These are phyloP conservation scores for Rhizophora apiculata DNA, from an alignment of 345 rosid species.

Conservation along the genomic window DNA sequence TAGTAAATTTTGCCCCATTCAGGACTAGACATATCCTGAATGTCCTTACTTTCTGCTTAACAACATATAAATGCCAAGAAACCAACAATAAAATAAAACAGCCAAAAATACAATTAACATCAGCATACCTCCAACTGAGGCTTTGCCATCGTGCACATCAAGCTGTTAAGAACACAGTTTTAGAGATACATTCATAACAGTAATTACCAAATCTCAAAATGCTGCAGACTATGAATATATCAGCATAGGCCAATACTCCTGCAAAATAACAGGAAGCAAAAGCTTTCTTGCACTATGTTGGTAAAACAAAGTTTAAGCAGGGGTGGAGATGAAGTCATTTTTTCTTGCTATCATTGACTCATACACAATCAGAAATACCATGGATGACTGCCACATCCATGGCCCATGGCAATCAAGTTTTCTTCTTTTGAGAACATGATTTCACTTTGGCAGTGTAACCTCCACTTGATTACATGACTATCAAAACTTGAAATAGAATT, in stretches of 20 bases:
- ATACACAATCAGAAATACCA: background rate
- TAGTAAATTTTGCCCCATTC: too few species aligned
- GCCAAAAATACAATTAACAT: background rate
- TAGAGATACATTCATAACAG: background rate
- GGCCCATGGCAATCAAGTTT: background rate
- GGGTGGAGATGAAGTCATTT: background rate
- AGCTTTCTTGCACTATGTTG: background rate
- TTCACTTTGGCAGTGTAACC: too few species aligned
- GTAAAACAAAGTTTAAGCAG: background rate
- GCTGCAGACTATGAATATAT: background rate
- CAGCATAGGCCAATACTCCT: too few species aligned
- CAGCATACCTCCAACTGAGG: slow-evolving; percentile 60
- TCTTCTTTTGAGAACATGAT: background rate
- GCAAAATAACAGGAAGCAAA: too few species aligned
- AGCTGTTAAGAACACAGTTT: slow-evolving; percentile 49
- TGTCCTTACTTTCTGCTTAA: too few species aligned
- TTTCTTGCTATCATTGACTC: background rate
- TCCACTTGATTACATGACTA: too few species aligned
- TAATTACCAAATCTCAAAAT: background rate
- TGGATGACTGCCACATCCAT: background rate
- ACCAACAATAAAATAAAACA: background rate
- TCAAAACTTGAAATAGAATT: too few species aligned
- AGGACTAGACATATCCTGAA: too few species aligned
- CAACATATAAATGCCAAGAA: background rate
- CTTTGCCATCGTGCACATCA: slow-evolving; percentile 78